Percentiles rank a stretch among this genome's conserved stretches.
Evolutionary conservation across 768 basidiomycete genomes (phyloP).

Genomic region (Lactarius deliciosus): DNA sequence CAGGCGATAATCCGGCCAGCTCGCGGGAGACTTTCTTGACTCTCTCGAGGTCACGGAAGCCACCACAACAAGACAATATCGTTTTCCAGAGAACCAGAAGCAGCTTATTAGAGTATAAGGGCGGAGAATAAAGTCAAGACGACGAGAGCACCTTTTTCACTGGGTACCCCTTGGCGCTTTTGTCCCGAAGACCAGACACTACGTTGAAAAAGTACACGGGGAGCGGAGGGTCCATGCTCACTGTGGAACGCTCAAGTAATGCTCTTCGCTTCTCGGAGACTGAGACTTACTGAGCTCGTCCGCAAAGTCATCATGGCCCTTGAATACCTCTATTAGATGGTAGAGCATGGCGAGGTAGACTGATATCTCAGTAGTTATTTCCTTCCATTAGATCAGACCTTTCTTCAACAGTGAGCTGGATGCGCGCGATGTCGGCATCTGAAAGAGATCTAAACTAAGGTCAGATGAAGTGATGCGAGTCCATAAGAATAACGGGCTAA

Average conservation of each 20-base stretch:
- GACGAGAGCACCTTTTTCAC: constrained; percentile 78
- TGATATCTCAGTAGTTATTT: constrained; percentile 88
- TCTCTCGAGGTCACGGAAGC: constrained; percentile 79
- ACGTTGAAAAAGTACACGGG: constrained; percentile 91
- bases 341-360: constrained; percentile 96
- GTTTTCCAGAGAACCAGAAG: constrained; percentile 95
- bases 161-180: constrained; percentile 92
- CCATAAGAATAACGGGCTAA: constrained; percentile 33
- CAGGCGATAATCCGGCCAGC: constrained; percentile 66
- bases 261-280: not conserved
- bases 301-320: constrained; percentile 91
- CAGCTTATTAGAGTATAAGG: constrained; percentile 50
- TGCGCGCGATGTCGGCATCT: constrained; percentile 69
- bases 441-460: constrained; percentile 58
- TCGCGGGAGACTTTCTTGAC: constrained; percentile 87
- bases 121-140: constrained; percentile 14
- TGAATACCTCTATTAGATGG: constrained; percentile 90
- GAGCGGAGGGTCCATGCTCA: constrained; percentile 93
- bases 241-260: constrained; percentile 42
- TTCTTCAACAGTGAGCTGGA: constrained; percentile 68
- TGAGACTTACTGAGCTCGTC: constrained; percentile 86
- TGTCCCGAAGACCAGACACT: constrained; percentile 87
- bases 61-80: constrained; percentile 88
- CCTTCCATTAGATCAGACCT: constrained; percentile 83
- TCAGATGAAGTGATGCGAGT: not conserved